These are phyloP conservation scores for Xenosphaeropsis pyriputrescens DNA, from an alignment of 2,329 filamentous ascomycete species.

Conservation along the genomic window DNA sequence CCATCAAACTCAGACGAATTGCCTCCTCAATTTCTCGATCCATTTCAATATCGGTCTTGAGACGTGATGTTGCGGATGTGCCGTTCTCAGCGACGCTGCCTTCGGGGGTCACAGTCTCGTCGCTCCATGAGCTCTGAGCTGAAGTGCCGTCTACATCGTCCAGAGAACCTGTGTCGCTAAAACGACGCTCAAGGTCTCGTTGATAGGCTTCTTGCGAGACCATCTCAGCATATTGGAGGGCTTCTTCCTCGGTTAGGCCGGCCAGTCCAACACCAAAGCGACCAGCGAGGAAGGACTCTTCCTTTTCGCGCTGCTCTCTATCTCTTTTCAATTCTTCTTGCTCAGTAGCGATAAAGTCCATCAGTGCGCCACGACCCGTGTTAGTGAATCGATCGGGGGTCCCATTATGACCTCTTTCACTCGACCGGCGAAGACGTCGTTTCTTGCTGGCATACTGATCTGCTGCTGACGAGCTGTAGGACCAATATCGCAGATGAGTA, in stretches of 20 bases:
- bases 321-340: conserved; percentile 66
- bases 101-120: conserved; percentile 38
- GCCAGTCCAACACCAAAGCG: conserved; percentile 74
- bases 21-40: conserved; percentile 50
- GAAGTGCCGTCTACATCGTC: conserved; percentile 25
- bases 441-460: conserved; percentile 65
- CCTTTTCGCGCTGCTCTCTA: conserved; percentile 48
- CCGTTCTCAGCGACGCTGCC: conserved; percentile 29
- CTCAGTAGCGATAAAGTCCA: conserved; percentile 78
- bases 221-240: conserved; percentile 49
- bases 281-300: conserved; percentile 55
- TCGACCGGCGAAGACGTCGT: conserved; percentile 56
- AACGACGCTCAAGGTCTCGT: conserved; percentile 39
- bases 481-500: conserved; percentile 81
- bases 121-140: conserved; percentile 19
- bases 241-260: conserved; percentile 51
- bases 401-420: conserved; percentile 41
- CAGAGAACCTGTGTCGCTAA: conserved; percentile 34
- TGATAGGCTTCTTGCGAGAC: conserved; percentile 46
- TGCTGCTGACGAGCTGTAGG: conserved; percentile 69
- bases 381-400: conserved; percentile 39
- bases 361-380: conserved; percentile 54
- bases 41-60: conserved; percentile 27
- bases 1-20: conserved; percentile 44
- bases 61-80: conserved; percentile 6